Base-by-base conservation (phyloP, 345 rosid species). In the Salix udensis region DNA sequence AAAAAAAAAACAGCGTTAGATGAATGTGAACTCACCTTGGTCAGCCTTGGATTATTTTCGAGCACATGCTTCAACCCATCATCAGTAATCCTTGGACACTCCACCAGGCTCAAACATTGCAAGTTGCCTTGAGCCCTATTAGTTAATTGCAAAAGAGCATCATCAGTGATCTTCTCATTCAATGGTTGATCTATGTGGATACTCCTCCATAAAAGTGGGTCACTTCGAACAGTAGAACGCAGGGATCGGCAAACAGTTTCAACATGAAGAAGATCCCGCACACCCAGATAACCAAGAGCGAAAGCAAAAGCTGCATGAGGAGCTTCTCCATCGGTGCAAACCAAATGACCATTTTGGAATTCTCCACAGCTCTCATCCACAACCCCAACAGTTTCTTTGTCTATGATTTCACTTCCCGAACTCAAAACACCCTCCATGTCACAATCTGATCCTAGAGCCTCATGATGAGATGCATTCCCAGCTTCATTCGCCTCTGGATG, bases 161-260 rank as follows among this genome's bases (percentile, higher is more conserved):
- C 97, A 74, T 96, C 98, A 0, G 97, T 96, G 26, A 96, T 86
- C 88, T 89, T 93, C 81, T 96, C 98, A 72, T 81, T 96, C 86
- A 91, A 78, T 1, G 99, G 98, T 58, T 86, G 94, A 66, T 79
- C 88, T 37, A 96, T 85, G 84, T 94, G 95, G 73, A 94, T 80
- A 80, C 76, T 91, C 72, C 84, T 91, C 98, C 98, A 96, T 68
- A 92, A 75, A 5, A 90, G 81, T 36, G 94, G 76, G 65, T 96
- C 99, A 81, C 71, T 90, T 52, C 76, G 86, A 68, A 94, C 90
- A 1, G 77, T 78, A 16, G 78, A 73, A 55, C 69, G 88, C 68
- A 94, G 74, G 14, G 93, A 89, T 77, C 80, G 87, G 88, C 96
- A 90, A 77, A 90, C 97, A 70, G 76, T 81, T 80, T 90, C 94